Conservation (phyloP, 306 rosid species). For the Fagus sylvatica region DNA sequence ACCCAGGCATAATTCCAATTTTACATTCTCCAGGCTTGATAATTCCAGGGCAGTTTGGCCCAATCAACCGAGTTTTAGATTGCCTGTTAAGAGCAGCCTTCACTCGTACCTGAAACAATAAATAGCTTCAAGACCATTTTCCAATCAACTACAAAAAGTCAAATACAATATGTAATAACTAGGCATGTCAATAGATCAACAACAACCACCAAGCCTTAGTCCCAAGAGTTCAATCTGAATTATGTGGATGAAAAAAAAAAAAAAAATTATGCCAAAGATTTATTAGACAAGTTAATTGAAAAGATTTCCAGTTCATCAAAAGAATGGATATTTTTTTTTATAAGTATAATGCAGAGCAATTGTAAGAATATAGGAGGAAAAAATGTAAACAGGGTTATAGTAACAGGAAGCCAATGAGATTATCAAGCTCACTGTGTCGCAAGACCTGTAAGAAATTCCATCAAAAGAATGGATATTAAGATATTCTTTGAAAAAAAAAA, state of each 20-base stretch:
- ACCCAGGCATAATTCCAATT: conserved; percentile 99
- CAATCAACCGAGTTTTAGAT: conserved; percentile 88
- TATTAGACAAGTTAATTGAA: background rate
- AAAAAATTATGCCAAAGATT: background rate
- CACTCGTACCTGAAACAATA: conserved; percentile 69
- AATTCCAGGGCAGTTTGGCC: conserved; percentile 99
- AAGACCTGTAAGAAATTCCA: no score
- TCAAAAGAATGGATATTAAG: background rate
- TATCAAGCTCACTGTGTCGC: no score
- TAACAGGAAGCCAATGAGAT: no score
- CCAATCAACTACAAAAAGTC: conserved; percentile 8
- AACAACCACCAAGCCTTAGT: no score
- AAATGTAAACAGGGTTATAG: no score
- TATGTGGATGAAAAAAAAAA: conserved; percentile 22
- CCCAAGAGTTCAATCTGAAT: background rate
- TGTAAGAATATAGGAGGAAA: no score
- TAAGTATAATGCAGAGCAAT: no score
- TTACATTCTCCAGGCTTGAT: conserved; percentile 99
- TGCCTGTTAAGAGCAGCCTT: conserved; percentile 92
- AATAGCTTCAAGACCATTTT: conserved; percentile 18
- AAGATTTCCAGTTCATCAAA: background rate
- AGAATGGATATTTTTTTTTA: background rate
- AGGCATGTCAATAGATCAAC: conserved; percentile 6
- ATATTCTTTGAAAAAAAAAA: background rate
- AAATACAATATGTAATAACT: conserved; percentile 1